These are phyloP conservation scores for Stagonosporopsis rhizophila DNA, from an alignment of 2,329 filamentous ascomycete genomes.

Conservation along the genomic window DNA sequence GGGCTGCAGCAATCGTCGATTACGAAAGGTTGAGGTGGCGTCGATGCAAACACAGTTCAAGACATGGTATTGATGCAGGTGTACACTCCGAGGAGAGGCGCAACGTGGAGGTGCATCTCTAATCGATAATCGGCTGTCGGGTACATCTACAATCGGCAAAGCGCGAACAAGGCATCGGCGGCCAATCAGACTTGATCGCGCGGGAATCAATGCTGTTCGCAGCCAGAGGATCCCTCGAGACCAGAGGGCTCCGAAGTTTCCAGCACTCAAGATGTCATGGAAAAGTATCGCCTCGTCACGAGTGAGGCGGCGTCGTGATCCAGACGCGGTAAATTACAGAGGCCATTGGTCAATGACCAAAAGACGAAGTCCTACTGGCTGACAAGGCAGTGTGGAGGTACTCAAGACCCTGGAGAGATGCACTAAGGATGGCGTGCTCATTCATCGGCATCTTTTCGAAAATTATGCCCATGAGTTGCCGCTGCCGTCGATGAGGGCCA, in stretches of 20 bases:
- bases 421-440: constrained; percentile 24
- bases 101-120: constrained; percentile 26
- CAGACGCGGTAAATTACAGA: constrained; percentile 11
- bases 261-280: constrained; percentile 10
- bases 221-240: neutral
- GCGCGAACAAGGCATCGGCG: constrained; percentile 16
- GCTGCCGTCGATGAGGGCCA: constrained; percentile 33
- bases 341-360: constrained; percentile 20
- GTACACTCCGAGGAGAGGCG: constrained; percentile 22
- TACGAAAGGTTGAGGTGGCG: constrained; percentile 24
- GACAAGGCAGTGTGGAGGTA: constrained; percentile 13
- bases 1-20: constrained; percentile 30
- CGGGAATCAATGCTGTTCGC: neutral
- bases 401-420: constrained; percentile 18
- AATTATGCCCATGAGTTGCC: constrained; percentile 35
- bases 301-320: constrained; percentile 13
- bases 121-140: constrained; percentile 23
- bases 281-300: constrained; percentile 8
- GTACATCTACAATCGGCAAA: constrained; percentile 22
- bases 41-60: constrained; percentile 30
- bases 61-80: constrained; percentile 33
- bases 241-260: neutral
- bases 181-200: constrained; percentile 14
- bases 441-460: constrained; percentile 33
- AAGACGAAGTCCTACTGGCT: constrained; percentile 16